A percentile compares a stretch with the other conserved stretches of the same genome.
These are phyloP conservation scores for Fusarium sp. DNA, from an alignment of 2,329 filamentous ascomycete species.

Conservation along the genomic window DNA sequence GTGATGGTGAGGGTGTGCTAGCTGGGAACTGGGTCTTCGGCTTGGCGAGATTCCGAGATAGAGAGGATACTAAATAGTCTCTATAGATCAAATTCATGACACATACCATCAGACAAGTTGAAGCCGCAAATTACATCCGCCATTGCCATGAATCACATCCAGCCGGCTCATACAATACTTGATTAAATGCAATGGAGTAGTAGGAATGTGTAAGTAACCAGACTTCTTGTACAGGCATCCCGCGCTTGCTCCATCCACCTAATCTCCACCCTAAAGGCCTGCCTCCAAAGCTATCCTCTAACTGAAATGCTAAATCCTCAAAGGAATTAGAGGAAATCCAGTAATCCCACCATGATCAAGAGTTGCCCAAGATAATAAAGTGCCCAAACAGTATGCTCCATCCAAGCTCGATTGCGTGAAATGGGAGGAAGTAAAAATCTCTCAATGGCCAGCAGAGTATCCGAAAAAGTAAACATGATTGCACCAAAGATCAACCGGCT, in stretches of 20 bases:
- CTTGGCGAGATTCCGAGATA: too few relatives aligned
- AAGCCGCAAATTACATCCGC: too few relatives aligned
- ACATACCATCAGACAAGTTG: too few relatives aligned
- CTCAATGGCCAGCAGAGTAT: constrained; percentile 49
- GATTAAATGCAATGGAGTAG: too few relatives aligned
- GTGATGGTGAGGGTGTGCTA: too few relatives aligned
- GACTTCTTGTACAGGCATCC: not conserved
- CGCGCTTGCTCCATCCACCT: not conserved
- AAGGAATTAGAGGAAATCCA: not conserved
- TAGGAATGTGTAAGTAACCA: not conserved
- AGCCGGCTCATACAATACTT: too few relatives aligned
- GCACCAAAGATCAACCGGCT: constrained; percentile 43
- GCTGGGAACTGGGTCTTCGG: too few relatives aligned
- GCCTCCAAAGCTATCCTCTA: not conserved
- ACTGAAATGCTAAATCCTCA: not conserved
- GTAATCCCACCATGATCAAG: constrained; percentile 38
- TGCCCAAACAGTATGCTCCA: constrained; percentile 51
- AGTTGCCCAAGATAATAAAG: constrained; percentile 52
- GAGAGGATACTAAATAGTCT: too few relatives aligned
- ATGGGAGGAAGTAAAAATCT: constrained; percentile 46
- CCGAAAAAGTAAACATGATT: constrained; percentile 49
- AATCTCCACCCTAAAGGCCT: too few relatives aligned
- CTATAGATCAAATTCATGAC: too few relatives aligned
- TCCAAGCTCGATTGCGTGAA: constrained; percentile 43
- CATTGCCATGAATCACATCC: too few relatives aligned